Conservation (phyloP, 495 filamentous ascomycete genomes). For the Tuber borchii region DNA sequence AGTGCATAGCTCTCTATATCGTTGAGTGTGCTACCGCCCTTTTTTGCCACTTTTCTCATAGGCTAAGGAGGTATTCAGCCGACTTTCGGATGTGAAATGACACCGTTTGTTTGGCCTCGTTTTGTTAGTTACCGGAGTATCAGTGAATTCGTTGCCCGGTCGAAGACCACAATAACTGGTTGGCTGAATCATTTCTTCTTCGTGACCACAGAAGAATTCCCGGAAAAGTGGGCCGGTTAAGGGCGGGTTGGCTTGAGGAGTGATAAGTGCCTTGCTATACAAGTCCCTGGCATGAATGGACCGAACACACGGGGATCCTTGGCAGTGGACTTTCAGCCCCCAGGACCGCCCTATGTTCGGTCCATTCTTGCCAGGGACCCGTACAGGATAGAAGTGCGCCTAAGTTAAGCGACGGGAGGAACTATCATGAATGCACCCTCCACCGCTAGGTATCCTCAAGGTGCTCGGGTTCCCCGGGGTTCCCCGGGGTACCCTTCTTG, state of each 20-base stretch:
- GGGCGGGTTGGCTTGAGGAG: neutral
- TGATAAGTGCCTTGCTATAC: neutral
- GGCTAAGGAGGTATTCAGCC: neutral
- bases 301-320: too few relatives aligned
- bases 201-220: neutral
- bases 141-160: neutral
- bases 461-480: neutral
- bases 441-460: neutral
- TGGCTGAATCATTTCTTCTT: neutral
- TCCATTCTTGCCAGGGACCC: too few relatives aligned
- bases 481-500: neutral
- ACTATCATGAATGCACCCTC: neutral
- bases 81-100: neutral
- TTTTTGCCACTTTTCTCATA: neutral
- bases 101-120: neutral
- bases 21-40: neutral
- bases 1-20: neutral
- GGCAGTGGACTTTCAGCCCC: too few relatives aligned
- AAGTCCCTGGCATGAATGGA: too few relatives aligned
- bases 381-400: neutral
- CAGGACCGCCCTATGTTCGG: too few relatives aligned
- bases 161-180: neutral
- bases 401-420: neutral
- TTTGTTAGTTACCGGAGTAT: neutral
- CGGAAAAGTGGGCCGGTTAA: neutral